Conservation (phyloP, 2,329 filamentous ascomycete species). For the Exutisphaerella laricina region DNA sequence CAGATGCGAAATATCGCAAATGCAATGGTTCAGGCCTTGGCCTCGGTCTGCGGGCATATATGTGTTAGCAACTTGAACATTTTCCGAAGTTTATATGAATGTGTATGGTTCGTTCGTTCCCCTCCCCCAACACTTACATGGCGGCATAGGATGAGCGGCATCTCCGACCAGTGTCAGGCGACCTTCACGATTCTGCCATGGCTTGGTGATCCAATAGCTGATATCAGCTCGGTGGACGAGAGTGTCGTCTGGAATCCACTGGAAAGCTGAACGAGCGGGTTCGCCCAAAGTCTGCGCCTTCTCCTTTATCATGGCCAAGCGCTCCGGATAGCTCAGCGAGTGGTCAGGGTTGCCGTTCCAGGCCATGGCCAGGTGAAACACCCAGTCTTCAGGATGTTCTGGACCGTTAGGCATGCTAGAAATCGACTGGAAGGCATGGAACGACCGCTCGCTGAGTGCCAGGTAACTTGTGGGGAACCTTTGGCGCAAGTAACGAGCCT, state of each 20-base stretch:
- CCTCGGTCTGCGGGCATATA: constrained; percentile 2
- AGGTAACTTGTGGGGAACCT: constrained; percentile 7
- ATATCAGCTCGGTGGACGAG: constrained; percentile 8
- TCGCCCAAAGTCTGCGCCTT: constrained; percentile 4
- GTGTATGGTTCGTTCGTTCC: too few relatives aligned
- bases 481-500: constrained; percentile 6
- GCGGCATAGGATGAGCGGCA: constrained; percentile 8
- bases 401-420: constrained; percentile 8
- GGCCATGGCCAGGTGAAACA: constrained; percentile 10
- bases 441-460: constrained; percentile 7
- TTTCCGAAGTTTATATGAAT: neutral
- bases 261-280: constrained; percentile 8
- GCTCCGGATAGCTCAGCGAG: constrained; percentile 4
- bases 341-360: constrained; percentile 6
- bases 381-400: constrained; percentile 8
- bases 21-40: constrained; percentile 12
- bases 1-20: constrained; percentile 4
- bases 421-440: constrained; percentile 10
- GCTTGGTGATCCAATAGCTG: constrained; percentile 9
- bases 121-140: too few relatives aligned
- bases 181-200: constrained; percentile 5
- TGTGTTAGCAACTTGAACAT: neutral
- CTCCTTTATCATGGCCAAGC: constrained; percentile 11
- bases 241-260: constrained; percentile 10
- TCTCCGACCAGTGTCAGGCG: constrained; percentile 4